A percentile compares a stretch with the other conserved stretches of the same genome.
These are phyloP conservation scores for Petunia axillaris DNA, from an alignment of 257 asterid species.

Conservation along the genomic window DNA sequence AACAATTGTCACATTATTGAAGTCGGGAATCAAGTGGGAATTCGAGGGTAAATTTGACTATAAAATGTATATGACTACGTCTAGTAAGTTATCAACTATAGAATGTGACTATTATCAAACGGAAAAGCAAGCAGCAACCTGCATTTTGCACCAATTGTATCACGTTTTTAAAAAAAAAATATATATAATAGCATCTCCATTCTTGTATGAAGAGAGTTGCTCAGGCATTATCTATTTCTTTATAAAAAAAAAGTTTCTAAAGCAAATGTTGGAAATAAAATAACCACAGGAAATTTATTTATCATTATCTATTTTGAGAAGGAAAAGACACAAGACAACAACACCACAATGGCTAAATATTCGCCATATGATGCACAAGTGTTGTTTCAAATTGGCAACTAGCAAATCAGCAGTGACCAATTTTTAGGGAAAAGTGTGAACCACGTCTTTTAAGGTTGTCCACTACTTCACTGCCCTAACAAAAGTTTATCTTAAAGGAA, in stretches of 20 bases:
- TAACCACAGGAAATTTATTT: neutral
- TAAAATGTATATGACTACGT: neutral
- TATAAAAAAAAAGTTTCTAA: neutral
- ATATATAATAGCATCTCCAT: neutral
- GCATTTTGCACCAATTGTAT: neutral
- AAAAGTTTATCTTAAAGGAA: too few relatives aligned
- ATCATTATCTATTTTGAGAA: neutral
- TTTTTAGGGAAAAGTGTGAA: neutral
- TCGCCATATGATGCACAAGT: neutral
- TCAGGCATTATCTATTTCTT: neutral
- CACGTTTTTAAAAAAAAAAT: neutral
- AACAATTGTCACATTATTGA: neutral
- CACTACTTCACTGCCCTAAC: neutral
- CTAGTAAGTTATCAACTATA: neutral
- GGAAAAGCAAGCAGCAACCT: neutral
- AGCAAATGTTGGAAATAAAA: neutral
- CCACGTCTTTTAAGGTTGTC: neutral
- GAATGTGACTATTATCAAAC: neutral
- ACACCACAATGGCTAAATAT: neutral
- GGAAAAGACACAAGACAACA: neutral
- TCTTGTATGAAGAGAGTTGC: neutral
- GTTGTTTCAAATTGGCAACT: neutral
- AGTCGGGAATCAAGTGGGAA: neutral
- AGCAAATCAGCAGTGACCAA: neutral
- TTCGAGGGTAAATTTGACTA: neutral